phyloP scores from a whole-genome alignment of 2,329 filamentous ascomycete species.

The Xylaria sp. region DNA sequence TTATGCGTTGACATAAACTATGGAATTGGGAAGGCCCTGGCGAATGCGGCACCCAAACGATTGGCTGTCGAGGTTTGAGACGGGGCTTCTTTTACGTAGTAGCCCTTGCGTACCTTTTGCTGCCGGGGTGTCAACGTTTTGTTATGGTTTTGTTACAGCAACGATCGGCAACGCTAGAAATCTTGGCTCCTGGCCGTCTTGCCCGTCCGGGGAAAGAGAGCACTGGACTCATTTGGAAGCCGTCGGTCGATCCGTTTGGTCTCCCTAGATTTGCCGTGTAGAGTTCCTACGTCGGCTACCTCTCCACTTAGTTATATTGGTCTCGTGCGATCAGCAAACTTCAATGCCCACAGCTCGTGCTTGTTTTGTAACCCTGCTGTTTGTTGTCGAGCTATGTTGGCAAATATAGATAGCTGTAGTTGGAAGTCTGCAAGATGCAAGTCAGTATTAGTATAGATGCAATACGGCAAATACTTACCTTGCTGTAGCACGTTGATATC shows the following conservation, averaged over 20 bases:
- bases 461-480: no score
- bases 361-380: no score
- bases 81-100: background rate
- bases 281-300: background rate
- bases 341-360: no score
- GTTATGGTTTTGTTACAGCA: background rate
- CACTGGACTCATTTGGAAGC: slow-evolving; percentile 15
- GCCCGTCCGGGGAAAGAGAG: background rate
- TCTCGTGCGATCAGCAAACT: no score
- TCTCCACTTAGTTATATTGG: slow-evolving; percentile 20
- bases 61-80: background rate
- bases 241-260: slow-evolving; percentile 6
- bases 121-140: background rate
- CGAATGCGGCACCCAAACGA: background rate
- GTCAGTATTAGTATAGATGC: no score
- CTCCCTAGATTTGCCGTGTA: background rate
- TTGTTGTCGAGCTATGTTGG: no score
- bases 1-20: slow-evolving; percentile 6
- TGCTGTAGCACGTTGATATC: no score
- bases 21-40: background rate
- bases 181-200: background rate
- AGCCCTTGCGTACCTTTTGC: background rate
- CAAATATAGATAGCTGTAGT: no score
- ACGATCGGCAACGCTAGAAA: background rate
- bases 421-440: no score